These are phyloP conservation scores for Datisca glomerata DNA, from an alignment of 306 rosid genomes.

Conservation along the genomic window DNA sequence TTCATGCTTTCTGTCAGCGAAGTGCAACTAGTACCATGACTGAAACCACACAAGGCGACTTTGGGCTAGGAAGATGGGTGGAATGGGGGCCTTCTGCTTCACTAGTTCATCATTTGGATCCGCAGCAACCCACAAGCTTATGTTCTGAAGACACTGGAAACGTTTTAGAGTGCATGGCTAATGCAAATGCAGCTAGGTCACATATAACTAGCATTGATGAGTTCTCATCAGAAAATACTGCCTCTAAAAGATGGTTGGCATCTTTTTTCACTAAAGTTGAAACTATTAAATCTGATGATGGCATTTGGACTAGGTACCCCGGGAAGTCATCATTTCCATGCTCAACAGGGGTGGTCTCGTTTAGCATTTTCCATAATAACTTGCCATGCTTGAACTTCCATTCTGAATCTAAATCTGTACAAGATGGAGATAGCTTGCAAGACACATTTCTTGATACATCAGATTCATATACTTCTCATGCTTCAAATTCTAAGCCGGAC, in stretches of 20 bases:
- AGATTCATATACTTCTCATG: conserved; percentile 13
- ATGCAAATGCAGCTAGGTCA: conserved; percentile 26
- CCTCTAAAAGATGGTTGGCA: conserved; percentile 46
- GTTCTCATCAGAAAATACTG: conserved; percentile 17
- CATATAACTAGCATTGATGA: conserved; percentile 9
- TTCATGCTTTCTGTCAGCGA: conserved; percentile 56
- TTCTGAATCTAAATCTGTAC: conserved; percentile 18
- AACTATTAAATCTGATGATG: conserved; percentile 40
- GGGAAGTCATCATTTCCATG: conserved; percentile 54
- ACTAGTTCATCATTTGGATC: conserved; percentile 20
- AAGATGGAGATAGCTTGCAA: conserved; percentile 26
- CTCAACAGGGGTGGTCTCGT: conserved; percentile 67
- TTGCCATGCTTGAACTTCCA: conserved; percentile 28
- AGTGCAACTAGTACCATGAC: conserved; percentile 16
- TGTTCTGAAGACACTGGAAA: conserved; percentile 21
- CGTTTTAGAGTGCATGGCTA: conserved; percentile 16
- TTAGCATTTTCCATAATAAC: conserved; percentile 49
- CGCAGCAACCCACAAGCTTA: conserved; percentile 25
- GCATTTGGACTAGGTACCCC: conserved; percentile 50
- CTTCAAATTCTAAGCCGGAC: conserved; percentile 22
- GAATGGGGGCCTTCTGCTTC: conserved; percentile 63
- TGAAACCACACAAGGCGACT: conserved; percentile 28
- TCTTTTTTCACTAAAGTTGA: conserved; percentile 58
- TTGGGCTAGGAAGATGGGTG: conserved; percentile 69
- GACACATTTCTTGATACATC: conserved; percentile 23